Percentiles rank a stretch among this genome's conserved stretches.
Evolutionary conservation across 305 asterid genomes (phyloP).

Genomic region (Fraxinus albicans): DNA sequence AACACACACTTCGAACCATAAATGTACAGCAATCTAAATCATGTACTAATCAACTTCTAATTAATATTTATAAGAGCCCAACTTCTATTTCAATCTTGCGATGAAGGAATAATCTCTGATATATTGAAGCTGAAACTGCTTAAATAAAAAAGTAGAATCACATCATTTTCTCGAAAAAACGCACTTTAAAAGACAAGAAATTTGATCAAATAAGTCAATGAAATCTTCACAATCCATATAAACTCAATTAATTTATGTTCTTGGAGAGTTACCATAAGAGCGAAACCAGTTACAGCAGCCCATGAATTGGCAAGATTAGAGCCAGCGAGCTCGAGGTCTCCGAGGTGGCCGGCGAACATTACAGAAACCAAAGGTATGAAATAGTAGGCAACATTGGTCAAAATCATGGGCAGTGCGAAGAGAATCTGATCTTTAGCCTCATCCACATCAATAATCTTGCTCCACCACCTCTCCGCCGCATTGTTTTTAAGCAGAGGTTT

Average conservation of each 20-base stretch:
- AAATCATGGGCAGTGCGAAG: conserved; percentile 60
- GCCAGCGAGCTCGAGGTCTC: conserved; percentile 62
- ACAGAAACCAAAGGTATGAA: conserved; percentile 67
- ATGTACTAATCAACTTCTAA: background rate
- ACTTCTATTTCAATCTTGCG: background rate
- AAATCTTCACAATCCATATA: background rate
- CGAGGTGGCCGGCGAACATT: conserved; percentile 88
- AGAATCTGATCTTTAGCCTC: conserved; percentile 61
- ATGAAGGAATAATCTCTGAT: background rate
- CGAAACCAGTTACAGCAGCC: conserved; percentile 64
- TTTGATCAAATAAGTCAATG: background rate
- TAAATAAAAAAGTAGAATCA: background rate
- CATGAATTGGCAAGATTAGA: conserved; percentile 73
- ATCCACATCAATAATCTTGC: conserved; percentile 42
- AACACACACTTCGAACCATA: background rate
- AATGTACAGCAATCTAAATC: background rate
- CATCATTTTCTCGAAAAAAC: background rate
- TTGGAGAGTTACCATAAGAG: conserved; percentile 46
- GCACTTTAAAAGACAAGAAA: background rate
- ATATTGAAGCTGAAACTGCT: background rate
- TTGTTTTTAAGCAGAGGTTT: conserved; percentile 28
- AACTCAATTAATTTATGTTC: background rate
- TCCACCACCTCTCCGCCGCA: conserved; percentile 35
- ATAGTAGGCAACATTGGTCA: conserved; percentile 55
- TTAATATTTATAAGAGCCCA: background rate